Conservation (phyloP, 768 basidiomycete species). For the Pisolithus microcarpus region DNA sequence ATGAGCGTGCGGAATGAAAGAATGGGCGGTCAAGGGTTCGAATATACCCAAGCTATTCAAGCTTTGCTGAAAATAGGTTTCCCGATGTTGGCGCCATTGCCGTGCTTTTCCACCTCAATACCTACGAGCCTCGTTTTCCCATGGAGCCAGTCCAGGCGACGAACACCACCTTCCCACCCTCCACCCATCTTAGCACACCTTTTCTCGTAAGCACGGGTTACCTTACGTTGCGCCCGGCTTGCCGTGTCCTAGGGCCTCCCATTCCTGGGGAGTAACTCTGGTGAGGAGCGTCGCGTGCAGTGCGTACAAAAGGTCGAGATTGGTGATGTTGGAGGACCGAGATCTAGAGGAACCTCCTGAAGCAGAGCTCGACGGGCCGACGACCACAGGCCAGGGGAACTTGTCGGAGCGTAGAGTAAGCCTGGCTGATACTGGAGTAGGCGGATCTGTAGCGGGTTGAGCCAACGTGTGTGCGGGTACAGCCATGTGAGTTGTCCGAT, state of each 20-base stretch:
- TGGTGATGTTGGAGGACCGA: constrained; percentile 39
- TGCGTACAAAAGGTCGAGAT: constrained; percentile 56
- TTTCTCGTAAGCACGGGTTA: constrained; percentile 55
- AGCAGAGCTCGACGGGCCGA: constrained; percentile 30
- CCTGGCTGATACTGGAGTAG: constrained; percentile 36
- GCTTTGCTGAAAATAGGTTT: constrained; percentile 43
- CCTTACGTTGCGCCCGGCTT: constrained; percentile 51
- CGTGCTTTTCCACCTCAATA: constrained; percentile 48
- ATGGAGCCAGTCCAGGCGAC: constrained; percentile 60
- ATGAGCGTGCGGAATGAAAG: neutral
- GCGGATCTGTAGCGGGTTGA: constrained; percentile 61
- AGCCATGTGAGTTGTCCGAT: constrained; percentile 45
- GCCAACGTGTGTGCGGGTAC: constrained; percentile 50
- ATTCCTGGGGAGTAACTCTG: constrained; percentile 58
- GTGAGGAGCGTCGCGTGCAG: constrained; percentile 48
- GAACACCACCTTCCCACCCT: constrained; percentile 64
- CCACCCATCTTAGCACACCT: constrained; percentile 57
- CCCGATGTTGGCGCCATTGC: constrained; percentile 33
- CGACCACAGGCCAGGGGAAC: constrained; percentile 56
- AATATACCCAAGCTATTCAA: constrained; percentile 10
- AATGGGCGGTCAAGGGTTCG: neutral
- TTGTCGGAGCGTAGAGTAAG: constrained; percentile 50
- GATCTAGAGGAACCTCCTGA: constrained; percentile 14
- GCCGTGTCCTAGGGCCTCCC: constrained; percentile 51
- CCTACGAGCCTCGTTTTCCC: constrained; percentile 54